Evolutionary conservation across 345 rosid genomes (phyloP).

Genomic region (Cardamine occulta): DNA sequence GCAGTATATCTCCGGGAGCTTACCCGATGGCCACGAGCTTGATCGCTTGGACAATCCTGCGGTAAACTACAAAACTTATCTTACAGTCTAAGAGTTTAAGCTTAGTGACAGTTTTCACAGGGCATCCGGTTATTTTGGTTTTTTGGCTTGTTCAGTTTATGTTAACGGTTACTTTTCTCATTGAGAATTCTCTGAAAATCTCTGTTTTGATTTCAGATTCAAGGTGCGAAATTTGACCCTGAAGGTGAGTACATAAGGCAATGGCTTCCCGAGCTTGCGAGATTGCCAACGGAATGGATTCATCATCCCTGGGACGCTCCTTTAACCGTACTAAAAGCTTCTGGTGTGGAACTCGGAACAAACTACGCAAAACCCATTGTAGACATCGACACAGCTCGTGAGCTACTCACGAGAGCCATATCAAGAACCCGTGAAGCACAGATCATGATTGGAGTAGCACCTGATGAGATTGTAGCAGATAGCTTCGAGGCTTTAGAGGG

Average conservation of each 20-base stretch:
- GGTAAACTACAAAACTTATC: constrained; percentile 47
- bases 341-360: constrained; percentile 72
- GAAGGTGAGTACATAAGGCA: constrained; percentile 88
- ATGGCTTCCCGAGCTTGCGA: constrained; percentile 93
- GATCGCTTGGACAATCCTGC: constrained; percentile 86
- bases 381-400: constrained; percentile 72
- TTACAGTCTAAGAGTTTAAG: background rate
- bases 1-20: constrained; percentile 95
- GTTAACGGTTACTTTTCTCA: background rate
- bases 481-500: constrained; percentile 55
- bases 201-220: constrained; percentile 57
- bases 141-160: background rate
- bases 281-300: constrained; percentile 91
- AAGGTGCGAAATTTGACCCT: constrained; percentile 76
- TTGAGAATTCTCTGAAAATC: background rate
- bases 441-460: constrained; percentile 50
- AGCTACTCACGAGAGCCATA: constrained; percentile 65
- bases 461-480: constrained; percentile 71
- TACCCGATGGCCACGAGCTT: constrained; percentile 96
- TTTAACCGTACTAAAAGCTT: constrained; percentile 58
- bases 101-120: background rate
- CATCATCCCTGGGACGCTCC: constrained; percentile 98
- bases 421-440: constrained; percentile 81
- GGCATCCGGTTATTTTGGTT: background rate
- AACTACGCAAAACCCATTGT: constrained; percentile 77